Evolutionary conservation across 2,329 filamentous ascomycete genomes (phyloP), one percentile per base, ranked within the genome.

Genomic region (Diaporthe vaccinii): DNA sequence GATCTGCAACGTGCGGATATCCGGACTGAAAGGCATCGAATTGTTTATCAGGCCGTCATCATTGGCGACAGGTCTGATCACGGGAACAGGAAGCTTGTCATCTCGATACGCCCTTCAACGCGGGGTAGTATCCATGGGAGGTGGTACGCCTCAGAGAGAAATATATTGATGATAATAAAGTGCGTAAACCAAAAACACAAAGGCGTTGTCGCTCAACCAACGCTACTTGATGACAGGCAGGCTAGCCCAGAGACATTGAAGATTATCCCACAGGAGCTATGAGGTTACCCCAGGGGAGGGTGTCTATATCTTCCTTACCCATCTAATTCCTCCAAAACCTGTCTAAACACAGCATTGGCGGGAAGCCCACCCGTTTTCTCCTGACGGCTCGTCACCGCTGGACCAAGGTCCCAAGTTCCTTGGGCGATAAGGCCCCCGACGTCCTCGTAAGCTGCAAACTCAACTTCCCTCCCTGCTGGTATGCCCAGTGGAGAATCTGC

Each of bases 401-500:
- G 15, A 74, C 46, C 34, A 74, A 12, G 4, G 55, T 74, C 4
- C 73, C 73, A 9, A 74, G 65, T 10, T 71, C 65, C 39, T 28
- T 51, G 0, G 73, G 44, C 3, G 67, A 39, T 25, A 74, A 41
- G n/a, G 55, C 12, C 10, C 73, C 73, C 3, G 41, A 58, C 2
- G 20, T 17, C 44, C 65, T 71, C 12, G 14, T 57, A 7, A 74
- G 4, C 10, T 51, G 57, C 5, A 74, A 3, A 8, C 39, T 61
- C 39, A 71, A 17, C 55, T 17, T 70, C 0, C 55, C 62, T 9
- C 39, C 44, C 0, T 25, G 15, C 55, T 44, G 22, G 14, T 55
- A 39, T 22, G 39, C 46, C 73, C 73, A 74, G 8, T 46, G 44
- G 12, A 74, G 34, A 31, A 74, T 34, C 12, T 57, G 36, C 12